These are phyloP conservation scores for Cryphonectria carpinicola DNA, from an alignment of 2,329 filamentous ascomycete species.

Conservation along the genomic window DNA sequence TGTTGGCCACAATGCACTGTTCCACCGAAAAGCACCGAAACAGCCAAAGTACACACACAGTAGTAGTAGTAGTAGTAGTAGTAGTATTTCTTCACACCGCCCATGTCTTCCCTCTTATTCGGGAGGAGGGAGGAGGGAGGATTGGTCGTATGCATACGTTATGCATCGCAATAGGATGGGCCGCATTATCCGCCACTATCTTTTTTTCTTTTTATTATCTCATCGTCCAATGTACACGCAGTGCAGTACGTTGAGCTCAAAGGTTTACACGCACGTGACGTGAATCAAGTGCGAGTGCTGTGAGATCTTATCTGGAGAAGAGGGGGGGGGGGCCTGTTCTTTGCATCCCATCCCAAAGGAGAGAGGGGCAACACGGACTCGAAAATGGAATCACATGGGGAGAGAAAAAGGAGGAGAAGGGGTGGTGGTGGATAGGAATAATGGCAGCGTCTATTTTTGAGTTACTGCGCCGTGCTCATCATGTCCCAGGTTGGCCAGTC, in stretches of 20 bases:
- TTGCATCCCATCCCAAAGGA: not conserved
- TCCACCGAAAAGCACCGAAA: not conserved
- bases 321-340: not conserved
- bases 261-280: not conserved
- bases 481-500: not conserved
- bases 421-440: not conserved
- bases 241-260: not conserved
- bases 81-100: not conserved
- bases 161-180: not conserved
- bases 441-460: slow-evolving; percentile 12
- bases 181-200: not conserved
- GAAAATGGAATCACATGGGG: not conserved
- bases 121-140: too few species aligned
- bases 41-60: not conserved
- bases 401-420: not conserved
- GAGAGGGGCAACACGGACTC: not conserved
- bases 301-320: slow-evolving; percentile 2
- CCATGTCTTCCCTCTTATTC: not conserved
- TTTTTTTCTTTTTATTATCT: not conserved
- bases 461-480: not conserved
- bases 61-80: not conserved
- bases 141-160: not conserved
- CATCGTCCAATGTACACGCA: not conserved
- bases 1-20: not conserved
- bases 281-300: not conserved